Conservation (phyloP, 225 moss, liverwort and hornwort genomes). For the Physcomitrellopsis africana region DNA sequence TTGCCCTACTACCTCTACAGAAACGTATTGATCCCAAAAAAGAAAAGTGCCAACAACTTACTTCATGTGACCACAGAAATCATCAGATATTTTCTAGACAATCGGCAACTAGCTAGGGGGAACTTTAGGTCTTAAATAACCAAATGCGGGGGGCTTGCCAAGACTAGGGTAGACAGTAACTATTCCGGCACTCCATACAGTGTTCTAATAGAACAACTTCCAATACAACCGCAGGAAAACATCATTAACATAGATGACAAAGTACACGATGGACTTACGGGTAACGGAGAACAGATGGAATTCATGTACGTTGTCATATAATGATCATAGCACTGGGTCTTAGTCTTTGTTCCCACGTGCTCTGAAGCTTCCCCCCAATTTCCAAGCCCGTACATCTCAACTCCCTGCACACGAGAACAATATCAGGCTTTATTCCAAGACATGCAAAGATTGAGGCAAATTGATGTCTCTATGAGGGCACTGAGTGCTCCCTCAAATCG, state of each 20-base stretch:
- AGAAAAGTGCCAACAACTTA: no score
- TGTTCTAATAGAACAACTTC: background rate
- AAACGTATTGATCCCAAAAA: no score
- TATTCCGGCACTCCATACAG: no score
- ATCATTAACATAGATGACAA: background rate
- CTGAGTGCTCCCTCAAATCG: constrained; percentile 11
- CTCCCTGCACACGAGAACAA: constrained; percentile 61
- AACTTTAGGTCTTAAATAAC: no score
- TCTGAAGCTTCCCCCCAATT: constrained; percentile 96
- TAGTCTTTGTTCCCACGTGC: constrained; percentile 94
- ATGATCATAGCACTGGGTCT: constrained; percentile 84
- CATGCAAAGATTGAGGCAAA: background rate
- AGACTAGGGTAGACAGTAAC: no score
- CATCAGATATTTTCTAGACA: no score
- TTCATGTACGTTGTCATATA: constrained; percentile 94
- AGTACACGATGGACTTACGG: constrained; percentile 56
- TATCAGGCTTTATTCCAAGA: constrained; percentile 17
- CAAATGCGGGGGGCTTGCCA: no score
- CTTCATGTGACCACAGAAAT: no score
- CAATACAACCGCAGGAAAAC: background rate
- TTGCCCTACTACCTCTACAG: no score
- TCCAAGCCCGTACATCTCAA: constrained; percentile 94
- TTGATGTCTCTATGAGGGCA: background rate
- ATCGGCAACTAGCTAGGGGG: no score
- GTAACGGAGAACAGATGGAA: constrained; percentile 85